Base-by-base conservation (phyloP, 1,284 basidiomycete genomes). In the Leccinum pallidistipes region DNA sequence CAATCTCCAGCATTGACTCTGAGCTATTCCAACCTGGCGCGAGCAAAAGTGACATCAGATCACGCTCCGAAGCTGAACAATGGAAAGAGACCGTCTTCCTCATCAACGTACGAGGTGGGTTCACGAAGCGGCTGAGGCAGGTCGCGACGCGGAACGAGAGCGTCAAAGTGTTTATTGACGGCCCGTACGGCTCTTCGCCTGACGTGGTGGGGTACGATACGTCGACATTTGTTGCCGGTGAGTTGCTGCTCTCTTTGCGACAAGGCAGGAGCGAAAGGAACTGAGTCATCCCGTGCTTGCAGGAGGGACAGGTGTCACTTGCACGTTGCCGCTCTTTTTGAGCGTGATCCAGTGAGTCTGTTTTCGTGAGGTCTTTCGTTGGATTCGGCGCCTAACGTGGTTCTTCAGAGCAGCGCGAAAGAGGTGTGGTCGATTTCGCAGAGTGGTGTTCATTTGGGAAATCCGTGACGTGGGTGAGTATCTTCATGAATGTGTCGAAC, bases 61-160 rank as follows among this genome's bases (percentile, higher is more conserved):
- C 21, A 21, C 21, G 4, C 8, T 5, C 57, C 8, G 55, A 52
- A 49, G 27, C 51, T 32, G 66, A 69, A 11, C 60, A 68, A 32
- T 69, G 75, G 71, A 77, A 80, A 64, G 79, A 83, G 50, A 69
- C 83, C 3, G 76, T 79, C 6, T 85, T 86, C 70, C 66, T 86
- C n/a, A 75, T 85, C 63, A 79, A 82, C 24, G 81, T 81, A 21
- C 72, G 79, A 43, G 69, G 68, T 9, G 82, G 83, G 4, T 79
- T 81, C 66, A 82, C 77, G 38, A 70, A 65, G 56, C 72, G 74
- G 0, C 62, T 81, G 6, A 62, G 65, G 47, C 65, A 78, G 5
- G 62, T 62, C 4, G 78, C 75, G 0, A 64, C 57, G 6, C 65
- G 63, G 27, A 67, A 66, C 1, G 60, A 63, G 40, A 64, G 64